Evolutionary conservation across 768 basidiomycete genomes (phyloP).

Genomic region (Scleroderma bovista): DNA sequence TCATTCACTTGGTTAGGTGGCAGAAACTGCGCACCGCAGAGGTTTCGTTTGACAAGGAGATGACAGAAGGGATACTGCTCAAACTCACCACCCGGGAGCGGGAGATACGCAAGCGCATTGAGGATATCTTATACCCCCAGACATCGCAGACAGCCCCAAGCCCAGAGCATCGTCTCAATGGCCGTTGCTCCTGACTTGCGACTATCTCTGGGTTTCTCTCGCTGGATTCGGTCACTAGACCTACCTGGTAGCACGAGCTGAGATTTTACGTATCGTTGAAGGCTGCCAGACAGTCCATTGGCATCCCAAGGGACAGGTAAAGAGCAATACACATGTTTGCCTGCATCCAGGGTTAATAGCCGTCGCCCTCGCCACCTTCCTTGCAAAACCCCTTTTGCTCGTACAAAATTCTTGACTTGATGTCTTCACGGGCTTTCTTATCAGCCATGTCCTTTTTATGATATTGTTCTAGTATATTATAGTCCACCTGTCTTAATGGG

Average conservation of each 20-base stretch:
- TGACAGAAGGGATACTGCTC: constrained; percentile 59
- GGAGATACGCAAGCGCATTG: constrained; percentile 71
- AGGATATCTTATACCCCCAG: constrained; percentile 59
- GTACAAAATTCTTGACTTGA: constrained; percentile 76
- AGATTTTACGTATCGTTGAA: not conserved
- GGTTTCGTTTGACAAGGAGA: constrained; percentile 68
- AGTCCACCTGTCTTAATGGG: constrained; percentile 70
- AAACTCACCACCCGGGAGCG: constrained; percentile 72
- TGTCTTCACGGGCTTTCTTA: constrained; percentile 78
- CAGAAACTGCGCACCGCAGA: constrained; percentile 71
- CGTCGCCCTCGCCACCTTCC: constrained; percentile 95
- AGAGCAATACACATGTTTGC: constrained; percentile 10
- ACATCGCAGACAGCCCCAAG: constrained; percentile 27
- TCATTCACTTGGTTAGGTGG: constrained; percentile 48
- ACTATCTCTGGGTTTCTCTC: not conserved
- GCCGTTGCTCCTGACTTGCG: constrained; percentile 19
- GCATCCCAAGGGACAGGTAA: constrained; percentile 1
- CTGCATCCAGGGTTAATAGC: constrained; percentile 49
- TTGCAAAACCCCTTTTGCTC: constrained; percentile 87
- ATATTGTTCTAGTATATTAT: constrained; percentile 60
- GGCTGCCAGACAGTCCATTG: not conserved
- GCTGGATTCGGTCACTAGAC: too few relatives aligned
- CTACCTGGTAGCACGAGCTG: not conserved
- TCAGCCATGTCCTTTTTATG: constrained; percentile 67
- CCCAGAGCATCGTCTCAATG: constrained; percentile 40